These are phyloP conservation scores for Gamsiella multidivaricata DNA, from an alignment of 192 early-diverging fungal genomes.

Conservation along the genomic window DNA sequence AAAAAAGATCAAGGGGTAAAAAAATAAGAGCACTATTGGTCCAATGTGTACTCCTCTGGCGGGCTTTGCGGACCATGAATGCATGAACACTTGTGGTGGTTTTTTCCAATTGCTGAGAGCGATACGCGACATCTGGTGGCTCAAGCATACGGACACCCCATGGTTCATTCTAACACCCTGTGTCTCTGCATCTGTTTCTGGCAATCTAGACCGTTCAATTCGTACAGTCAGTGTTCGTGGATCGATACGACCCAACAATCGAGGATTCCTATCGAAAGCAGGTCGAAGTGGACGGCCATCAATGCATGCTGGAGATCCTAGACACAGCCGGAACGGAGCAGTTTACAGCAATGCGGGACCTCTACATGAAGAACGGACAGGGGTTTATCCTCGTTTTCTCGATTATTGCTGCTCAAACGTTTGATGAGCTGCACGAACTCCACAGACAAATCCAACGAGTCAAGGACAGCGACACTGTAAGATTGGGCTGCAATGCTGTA, in stretches of 20 bases:
- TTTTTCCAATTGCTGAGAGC: background rate
- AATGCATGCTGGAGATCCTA: conserved; percentile 88
- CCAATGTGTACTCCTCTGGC: no score
- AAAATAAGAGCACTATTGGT: conserved; percentile 26
- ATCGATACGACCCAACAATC: conserved; percentile 96
- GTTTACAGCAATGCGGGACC: conserved; percentile 78
- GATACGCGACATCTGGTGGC: no score
- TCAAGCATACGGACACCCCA: no score
- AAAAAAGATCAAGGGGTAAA: conserved; percentile 15
- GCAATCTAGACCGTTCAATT: conserved; percentile 80
- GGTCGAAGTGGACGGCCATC: conserved; percentile 82
- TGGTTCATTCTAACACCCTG: no score
- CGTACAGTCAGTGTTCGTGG: conserved; percentile 91
- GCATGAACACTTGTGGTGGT: no score
- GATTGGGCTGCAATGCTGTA: no score
- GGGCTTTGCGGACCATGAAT: no score
- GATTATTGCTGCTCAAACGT: conserved; percentile 75
- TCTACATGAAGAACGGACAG: conserved; percentile 93
- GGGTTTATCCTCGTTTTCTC: conserved; percentile 91
- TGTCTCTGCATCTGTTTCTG: no score
- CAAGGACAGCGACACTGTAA: conserved; percentile 77
- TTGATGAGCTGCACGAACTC: conserved; percentile 83
- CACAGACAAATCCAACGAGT: conserved; percentile 81
- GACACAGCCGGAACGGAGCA: conserved; percentile 89
- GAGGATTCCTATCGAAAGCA: conserved; percentile 93